phyloP scores from a whole-genome alignment of 371 early-diverging fungal species.

The Syncephalis plumigaleata region DNA sequence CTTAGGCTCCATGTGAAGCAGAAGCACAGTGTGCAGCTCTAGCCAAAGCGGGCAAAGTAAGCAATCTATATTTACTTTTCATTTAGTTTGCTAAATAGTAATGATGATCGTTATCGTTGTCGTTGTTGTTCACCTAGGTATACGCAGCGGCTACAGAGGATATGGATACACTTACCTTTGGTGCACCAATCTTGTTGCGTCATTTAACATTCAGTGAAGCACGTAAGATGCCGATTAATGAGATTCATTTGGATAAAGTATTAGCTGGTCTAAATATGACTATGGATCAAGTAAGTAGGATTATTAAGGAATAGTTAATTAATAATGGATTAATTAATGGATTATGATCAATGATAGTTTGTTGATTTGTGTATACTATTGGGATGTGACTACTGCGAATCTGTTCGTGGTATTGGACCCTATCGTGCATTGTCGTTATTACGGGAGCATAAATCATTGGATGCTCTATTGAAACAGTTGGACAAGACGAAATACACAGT shows the following conservation, averaged over 20 bases:
- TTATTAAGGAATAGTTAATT: not conserved
- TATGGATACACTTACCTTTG: constrained; percentile 99
- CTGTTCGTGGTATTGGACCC: constrained; percentile 94
- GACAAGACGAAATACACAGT: constrained; percentile 59
- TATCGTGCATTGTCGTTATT: constrained; percentile 81
- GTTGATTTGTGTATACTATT: constrained; percentile 98
- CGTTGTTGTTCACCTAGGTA: too few species aligned
- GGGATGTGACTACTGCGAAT: constrained; percentile 98
- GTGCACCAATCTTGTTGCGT: constrained; percentile 79
- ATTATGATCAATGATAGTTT: constrained; percentile 38
- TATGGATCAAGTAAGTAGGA: constrained; percentile 54
- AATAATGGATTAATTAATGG: not conserved
- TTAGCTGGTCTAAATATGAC: constrained; percentile 70
- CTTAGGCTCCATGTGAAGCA: constrained; percentile 94
- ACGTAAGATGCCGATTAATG: constrained; percentile 86
- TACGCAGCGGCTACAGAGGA: constrained; percentile 98
- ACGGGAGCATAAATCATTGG: constrained; percentile 76
- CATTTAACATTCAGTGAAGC: constrained; percentile 91
- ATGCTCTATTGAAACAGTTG: constrained; percentile 61
- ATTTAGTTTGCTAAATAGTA: not conserved
- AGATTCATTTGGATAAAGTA: constrained; percentile 70
- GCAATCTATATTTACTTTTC: not conserved
- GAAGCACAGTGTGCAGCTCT: constrained; percentile 98
- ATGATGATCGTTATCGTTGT: too few species aligned
- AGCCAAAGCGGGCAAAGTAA: constrained; percentile 57